Percentiles rank a stretch among this genome's conserved stretches.
Conservation (phyloP, 257 asterid species). For the Jaltomata sinuosa region DNA sequence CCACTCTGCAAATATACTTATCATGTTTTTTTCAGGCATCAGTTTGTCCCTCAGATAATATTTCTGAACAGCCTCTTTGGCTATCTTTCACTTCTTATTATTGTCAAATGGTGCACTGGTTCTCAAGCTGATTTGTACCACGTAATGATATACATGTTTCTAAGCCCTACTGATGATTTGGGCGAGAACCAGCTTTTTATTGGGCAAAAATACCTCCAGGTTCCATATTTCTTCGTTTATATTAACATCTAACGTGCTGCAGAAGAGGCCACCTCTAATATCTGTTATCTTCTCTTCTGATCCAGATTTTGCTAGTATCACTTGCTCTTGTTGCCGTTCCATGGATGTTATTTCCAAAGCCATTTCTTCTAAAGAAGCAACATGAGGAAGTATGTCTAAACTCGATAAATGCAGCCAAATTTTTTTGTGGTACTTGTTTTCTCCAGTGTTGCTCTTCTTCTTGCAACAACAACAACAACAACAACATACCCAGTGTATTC, state of each 20-base stretch:
- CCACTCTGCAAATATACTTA: background rate
- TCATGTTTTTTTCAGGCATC: conserved; percentile 31
- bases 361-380: conserved; percentile 47
- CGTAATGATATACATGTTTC: conserved; percentile 63
- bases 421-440: background rate
- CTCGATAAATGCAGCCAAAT: background rate
- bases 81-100: conserved; percentile 49
- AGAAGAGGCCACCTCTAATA: background rate
- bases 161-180: conserved; percentile 52
- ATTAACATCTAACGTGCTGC: background rate
- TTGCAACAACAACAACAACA: too few relatives aligned
- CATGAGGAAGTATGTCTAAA: conserved; percentile 38
- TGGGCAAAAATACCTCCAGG: conserved; percentile 59
- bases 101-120: conserved; percentile 62
- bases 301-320: conserved; percentile 38
- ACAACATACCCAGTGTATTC: too few relatives aligned
- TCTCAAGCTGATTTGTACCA: conserved; percentile 64
- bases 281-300: background rate
- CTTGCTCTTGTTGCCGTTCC: conserved; percentile 60
- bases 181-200: conserved; percentile 51
- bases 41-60: conserved; percentile 59
- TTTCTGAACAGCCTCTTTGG: conserved; percentile 54
- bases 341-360: conserved; percentile 65
- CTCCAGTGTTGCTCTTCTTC: background rate
- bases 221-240: conserved; percentile 5